Base-by-base conservation (phyloP, 23 red algal species). In the Gracilaria vermiculophylla region DNA sequence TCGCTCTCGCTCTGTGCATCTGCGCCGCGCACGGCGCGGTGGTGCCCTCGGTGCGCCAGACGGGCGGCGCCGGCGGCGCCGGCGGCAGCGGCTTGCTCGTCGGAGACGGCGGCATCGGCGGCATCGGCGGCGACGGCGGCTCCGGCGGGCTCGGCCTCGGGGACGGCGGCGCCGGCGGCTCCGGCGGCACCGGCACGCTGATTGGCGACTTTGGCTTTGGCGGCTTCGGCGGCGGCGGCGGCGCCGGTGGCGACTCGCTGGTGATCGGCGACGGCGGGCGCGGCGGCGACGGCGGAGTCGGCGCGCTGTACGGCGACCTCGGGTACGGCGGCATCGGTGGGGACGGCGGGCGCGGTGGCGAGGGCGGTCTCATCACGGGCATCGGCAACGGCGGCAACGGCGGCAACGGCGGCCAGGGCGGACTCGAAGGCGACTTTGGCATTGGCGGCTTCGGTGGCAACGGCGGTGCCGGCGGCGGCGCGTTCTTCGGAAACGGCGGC, bases 391-490 rank as follows among this genome's bases (percentile, higher is more conserved):
- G 64, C 13, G 64, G 64, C 15, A 23, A 15, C 64, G 64, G 64
- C 15, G 64, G 64, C 39, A 43, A 70, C 20, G 64, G 64, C 6
- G 64, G 64, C 4, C 1, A 2, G 12, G 37, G 64, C 42, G 34
- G 39, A 5, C 64, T 70, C 64, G 64, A 70, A 70, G 64, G 33
- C 29, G 64, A 70, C 64, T 32, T 70, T 35, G 64, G 64, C 28
- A 27, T 70, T 17, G 33, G 64, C 33, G 35, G 64, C 3, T 35
- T 70, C 64, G 64, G 64, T 31, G 64, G 64, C 39, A 42, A 2
- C 1, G 64, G 64, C n/a, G 64, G 64, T 15, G 42, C 39, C 13
- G 64, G 64, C 20, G 64, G 64, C 29, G 64, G 64, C 19, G 64
- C 64, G 9, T 70, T 70, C 64, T 70, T 70, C 34, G 37, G 64